These are phyloP conservation scores for Thielaviopsis cerberus DNA, from an alignment of 2,329 filamentous ascomycete genomes.

Conservation along the genomic window DNA sequence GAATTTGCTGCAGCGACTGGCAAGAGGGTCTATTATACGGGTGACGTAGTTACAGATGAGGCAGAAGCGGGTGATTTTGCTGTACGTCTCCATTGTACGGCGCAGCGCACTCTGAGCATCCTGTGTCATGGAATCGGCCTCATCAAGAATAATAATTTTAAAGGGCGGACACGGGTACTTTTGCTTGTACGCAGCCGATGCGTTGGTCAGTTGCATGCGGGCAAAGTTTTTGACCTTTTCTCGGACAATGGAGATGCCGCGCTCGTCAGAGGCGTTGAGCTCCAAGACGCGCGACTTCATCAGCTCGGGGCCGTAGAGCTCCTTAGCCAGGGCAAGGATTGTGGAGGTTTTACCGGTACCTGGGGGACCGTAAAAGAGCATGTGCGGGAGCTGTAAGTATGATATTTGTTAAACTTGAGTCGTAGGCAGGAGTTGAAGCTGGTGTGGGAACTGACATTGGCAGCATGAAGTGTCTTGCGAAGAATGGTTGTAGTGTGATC, in stretches of 20 bases:
- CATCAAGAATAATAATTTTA: constrained; percentile 96
- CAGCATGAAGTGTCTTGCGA: constrained; percentile 78
- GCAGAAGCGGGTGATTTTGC: constrained; percentile 89
- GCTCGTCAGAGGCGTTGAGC: constrained; percentile 96
- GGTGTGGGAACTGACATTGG: constrained; percentile 42
- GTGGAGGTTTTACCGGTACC: constrained; percentile 97
- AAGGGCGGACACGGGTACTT: constrained; percentile 89
- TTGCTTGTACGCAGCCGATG: constrained; percentile 46
- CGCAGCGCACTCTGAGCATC: constrained; percentile 86
- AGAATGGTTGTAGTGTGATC: constrained; percentile 92
- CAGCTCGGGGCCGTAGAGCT: constrained; percentile 89
- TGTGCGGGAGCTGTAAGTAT: constrained; percentile 62
- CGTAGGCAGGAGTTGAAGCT: not conserved
- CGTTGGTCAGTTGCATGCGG: constrained; percentile 77
- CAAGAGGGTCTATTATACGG: constrained; percentile 88
- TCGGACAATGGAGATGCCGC: constrained; percentile 88
- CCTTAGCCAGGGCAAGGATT: constrained; percentile 88
- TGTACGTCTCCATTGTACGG: constrained; percentile 96
- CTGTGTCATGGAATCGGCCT: constrained; percentile 97
- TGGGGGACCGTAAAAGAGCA: constrained; percentile 97
- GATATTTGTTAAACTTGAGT: constrained; percentile 8
- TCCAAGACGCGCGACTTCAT: constrained; percentile 91
- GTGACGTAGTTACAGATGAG: constrained; percentile 98
- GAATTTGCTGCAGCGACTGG: constrained; percentile 87
- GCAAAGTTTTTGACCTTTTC: constrained; percentile 99